These are phyloP conservation scores for Lotus japonicus DNA, from an alignment of 306 rosid genomes.

Conservation along the genomic window DNA sequence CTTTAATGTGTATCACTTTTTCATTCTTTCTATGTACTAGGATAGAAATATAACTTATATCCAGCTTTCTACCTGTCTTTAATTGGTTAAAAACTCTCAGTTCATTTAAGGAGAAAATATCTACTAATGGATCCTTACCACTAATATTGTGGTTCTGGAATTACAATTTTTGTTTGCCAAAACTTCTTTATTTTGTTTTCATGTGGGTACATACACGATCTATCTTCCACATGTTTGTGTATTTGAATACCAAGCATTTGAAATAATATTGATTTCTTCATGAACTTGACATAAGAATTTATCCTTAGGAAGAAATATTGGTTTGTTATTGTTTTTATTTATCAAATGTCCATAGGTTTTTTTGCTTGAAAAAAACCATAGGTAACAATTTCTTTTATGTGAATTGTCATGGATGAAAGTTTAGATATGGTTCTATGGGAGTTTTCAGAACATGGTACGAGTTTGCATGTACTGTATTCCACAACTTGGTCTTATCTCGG, in stretches of 20 bases:
- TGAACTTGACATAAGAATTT: not conserved
- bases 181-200: not conserved
- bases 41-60: not conserved
- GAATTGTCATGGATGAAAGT: not conserved
- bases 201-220: not conserved
- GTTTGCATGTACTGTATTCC: too few relatives aligned
- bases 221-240: not conserved
- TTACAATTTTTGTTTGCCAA: not conserved
- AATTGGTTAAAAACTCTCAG: not conserved
- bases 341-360: not conserved
- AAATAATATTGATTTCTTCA: not conserved
- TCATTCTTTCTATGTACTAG: not conserved
- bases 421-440: not conserved
- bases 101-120: not conserved
- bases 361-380: not conserved
- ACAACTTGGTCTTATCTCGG: too few relatives aligned
- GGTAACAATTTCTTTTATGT: not conserved
- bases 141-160: not conserved
- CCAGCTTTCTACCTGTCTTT: not conserved
- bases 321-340: not conserved
- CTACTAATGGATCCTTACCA: not conserved
- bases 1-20: not conserved
- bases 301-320: not conserved
- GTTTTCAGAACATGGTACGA: too few relatives aligned
- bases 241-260: not conserved